Percentiles rank a stretch among this genome's conserved stretches.
Evolutionary conservation across 176 grass and related monocot genomes (phyloP).

Genomic region (Oryza nivara): DNA sequence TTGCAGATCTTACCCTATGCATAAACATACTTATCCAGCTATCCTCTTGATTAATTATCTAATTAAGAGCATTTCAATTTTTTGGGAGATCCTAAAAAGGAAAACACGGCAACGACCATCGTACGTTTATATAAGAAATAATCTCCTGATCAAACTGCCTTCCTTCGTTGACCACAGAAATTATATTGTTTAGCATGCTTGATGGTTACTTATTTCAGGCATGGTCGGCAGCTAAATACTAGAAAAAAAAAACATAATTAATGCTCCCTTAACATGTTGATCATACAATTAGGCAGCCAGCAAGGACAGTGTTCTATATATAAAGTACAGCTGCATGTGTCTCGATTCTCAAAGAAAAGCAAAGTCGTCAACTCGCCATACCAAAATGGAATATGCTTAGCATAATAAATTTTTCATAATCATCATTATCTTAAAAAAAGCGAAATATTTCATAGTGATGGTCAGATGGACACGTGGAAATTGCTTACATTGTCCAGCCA

Average conservation of each 20-base stretch:
- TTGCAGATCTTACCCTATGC: not conserved
- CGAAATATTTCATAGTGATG: not conserved
- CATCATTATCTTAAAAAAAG: no score
- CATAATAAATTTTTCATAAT: no score
- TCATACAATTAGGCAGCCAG: not conserved
- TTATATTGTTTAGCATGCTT: no score
- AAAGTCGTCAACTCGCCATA: not conserved
- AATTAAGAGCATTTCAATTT: not conserved
- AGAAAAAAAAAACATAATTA: not conserved
- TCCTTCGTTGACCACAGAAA: not conserved
- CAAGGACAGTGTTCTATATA: not conserved
- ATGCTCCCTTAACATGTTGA: not conserved
- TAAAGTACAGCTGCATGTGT: not conserved
- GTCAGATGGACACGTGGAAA: not conserved
- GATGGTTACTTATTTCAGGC: no score
- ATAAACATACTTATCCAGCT: not conserved
- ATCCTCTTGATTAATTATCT: not conserved
- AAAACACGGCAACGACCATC: not conserved
- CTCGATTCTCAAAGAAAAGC: not conserved
- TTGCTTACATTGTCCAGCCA: not conserved
- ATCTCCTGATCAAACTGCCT: no score
- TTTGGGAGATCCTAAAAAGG: not conserved
- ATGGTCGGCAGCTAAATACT: no score
- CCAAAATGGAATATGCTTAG: not conserved
- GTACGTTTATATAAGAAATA: no score